These are phyloP conservation scores for Ophiostoma pallidulum DNA, from an alignment of 2,329 filamentous ascomycete species.

Conservation along the genomic window DNA sequence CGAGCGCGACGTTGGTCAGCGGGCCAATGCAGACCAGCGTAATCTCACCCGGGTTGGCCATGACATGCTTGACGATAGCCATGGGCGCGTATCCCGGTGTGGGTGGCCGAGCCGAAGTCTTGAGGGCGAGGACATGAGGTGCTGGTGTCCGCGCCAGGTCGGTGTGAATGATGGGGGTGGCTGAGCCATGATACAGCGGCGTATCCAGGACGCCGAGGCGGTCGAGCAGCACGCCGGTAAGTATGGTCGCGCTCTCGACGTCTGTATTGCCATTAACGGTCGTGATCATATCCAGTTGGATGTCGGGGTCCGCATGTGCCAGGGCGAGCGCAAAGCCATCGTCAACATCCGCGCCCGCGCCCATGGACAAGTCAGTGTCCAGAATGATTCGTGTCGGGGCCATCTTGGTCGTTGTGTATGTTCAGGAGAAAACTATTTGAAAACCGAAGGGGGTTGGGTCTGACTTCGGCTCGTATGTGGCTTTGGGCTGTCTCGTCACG, in stretches of 20 bases:
- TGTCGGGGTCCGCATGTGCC: not conserved
- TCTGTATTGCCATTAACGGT: not conserved
- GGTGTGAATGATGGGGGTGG: not conserved
- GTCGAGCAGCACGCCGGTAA: not conserved
- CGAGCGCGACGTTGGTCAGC: constrained; percentile 4
- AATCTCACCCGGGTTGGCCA: constrained; percentile 3
- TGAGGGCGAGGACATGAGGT: not conserved
- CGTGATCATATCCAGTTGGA: not conserved
- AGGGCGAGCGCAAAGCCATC: constrained; percentile 4
- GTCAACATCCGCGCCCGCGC: constrained; percentile 4
- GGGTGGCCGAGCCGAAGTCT: not conserved
- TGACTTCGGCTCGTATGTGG: too few relatives aligned
- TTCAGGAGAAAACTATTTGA: too few relatives aligned
- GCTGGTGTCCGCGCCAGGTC: not conserved
- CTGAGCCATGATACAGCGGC: not conserved
- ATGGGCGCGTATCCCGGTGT: not conserved
- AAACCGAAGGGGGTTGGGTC: too few relatives aligned
- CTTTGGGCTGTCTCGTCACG: too few relatives aligned
- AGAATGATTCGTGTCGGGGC: constrained; percentile 4
- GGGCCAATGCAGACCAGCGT: constrained; percentile 3
- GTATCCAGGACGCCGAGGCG: not conserved
- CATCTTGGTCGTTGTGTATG: not conserved
- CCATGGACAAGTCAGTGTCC: constrained; percentile 5
- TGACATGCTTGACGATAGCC: constrained; percentile 1
- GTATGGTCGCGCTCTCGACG: not conserved